phyloP scores from a whole-genome alignment of 208 protist species.

The Trypanosoma avium region DNA sequence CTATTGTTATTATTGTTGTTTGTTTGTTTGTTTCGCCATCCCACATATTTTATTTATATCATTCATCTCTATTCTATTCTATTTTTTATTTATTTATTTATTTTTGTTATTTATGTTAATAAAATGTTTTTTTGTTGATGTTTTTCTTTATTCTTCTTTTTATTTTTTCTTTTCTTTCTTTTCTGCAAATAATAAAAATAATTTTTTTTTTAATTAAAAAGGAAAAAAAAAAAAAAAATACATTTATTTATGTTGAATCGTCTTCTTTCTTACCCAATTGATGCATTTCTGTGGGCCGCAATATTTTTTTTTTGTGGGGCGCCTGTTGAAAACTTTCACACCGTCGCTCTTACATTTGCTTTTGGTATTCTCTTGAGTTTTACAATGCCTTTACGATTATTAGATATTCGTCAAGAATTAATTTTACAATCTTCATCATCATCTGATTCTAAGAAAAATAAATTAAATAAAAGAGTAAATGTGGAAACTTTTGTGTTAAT shows the following conservation, averaged over 20 bases:
- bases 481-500: slow-evolving; percentile 32
- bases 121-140: not conserved
- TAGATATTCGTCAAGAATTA: slow-evolving; percentile 5
- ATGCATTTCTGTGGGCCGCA: slow-evolving; percentile 11
- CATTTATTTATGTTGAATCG: not conserved
- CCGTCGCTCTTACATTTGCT: not conserved
- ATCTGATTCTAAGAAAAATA: no score
- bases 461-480: not conserved
- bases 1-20: not conserved
- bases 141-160: not conserved
- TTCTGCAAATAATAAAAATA: not conserved
- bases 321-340: not conserved
- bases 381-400: slow-evolving; percentile 14
- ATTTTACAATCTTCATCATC: not conserved
- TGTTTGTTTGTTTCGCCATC: not conserved
- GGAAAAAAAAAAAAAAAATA: no score
- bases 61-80: slow-evolving; percentile 7
- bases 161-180: not conserved
- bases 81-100: slow-evolving; percentile 5
- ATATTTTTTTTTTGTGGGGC: slow-evolving; percentile 20
- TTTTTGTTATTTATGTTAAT: no score
- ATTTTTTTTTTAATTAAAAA: no score
- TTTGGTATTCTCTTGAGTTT: slow-evolving; percentile 13
- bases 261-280: not conserved
- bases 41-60: not conserved